A percentile compares a stretch with the other conserved stretches of the same genome.
Conservation (phyloP, 306 rosid species). For the Acacia confusa region DNA sequence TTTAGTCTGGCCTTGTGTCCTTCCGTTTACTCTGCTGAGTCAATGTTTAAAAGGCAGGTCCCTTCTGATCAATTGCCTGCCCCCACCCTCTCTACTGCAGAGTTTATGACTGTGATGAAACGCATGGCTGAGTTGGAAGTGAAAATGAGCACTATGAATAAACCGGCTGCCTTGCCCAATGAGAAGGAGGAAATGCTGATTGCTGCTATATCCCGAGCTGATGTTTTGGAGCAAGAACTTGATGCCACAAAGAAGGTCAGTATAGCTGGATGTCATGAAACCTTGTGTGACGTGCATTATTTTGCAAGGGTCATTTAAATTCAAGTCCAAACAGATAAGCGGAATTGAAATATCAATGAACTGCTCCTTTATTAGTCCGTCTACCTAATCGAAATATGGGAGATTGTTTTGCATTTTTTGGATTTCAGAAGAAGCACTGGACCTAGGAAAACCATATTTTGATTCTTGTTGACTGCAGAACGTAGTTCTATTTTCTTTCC, state of each 20-base stretch:
- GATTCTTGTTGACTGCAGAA: not conserved
- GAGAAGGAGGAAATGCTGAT: conserved; percentile 74
- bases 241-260: conserved; percentile 68
- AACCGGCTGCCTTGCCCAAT: conserved; percentile 57
- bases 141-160: conserved; percentile 44
- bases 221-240: conserved; percentile 67
- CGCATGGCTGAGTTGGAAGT: conserved; percentile 89
- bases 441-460: not conserved
- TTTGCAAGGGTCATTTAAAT: no score
- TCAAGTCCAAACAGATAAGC: no score
- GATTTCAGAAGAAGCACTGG: not conserved
- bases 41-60: conserved; percentile 15
- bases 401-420: not conserved
- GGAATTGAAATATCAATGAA: no score
- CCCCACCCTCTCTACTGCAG: conserved; percentile 37
- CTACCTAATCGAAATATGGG: no score
- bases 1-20: no score
- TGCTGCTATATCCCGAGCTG: conserved; percentile 55
- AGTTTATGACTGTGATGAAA: conserved; percentile 62
- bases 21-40: no score
- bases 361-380: no score
- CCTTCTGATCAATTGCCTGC: conserved; percentile 40
- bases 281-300: not conserved
- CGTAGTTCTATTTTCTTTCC: not conserved
- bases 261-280: not conserved